These are phyloP conservation scores for Musa beccarii DNA, from an alignment of 176 grass and related monocot species.

Conservation along the genomic window DNA sequence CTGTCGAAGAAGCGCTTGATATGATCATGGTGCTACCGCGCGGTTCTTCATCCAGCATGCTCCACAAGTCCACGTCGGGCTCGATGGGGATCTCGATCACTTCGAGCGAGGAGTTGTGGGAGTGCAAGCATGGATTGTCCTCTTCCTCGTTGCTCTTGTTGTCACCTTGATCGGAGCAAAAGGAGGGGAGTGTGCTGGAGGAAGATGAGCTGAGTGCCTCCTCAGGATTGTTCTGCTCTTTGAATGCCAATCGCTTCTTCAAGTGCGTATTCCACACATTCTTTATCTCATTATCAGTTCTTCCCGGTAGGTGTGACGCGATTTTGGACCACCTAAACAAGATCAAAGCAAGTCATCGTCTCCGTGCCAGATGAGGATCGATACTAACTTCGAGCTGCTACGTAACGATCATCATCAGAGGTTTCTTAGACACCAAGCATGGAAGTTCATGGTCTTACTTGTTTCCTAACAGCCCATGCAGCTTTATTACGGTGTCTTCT, in stretches of 20 bases:
- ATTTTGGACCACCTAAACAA: slow-evolving; percentile 14
- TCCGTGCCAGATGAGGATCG: no score
- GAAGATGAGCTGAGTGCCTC: neutral
- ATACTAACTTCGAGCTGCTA: no score
- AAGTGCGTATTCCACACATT: slow-evolving; percentile 20
- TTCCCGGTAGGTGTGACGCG: slow-evolving; percentile 8
- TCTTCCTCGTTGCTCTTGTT: neutral
- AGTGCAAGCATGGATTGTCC: neutral
- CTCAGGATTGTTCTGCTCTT: slow-evolving; percentile 2
- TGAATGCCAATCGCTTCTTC: slow-evolving; percentile 7
- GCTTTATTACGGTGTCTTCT: slow-evolving; percentile 18
- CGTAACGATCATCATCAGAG: no score
- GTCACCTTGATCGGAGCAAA: no score
- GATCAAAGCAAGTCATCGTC: neutral
- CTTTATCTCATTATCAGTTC: slow-evolving; percentile 15
- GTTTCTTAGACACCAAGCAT: no score
- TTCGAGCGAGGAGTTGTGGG: neutral
- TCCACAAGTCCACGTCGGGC: neutral
- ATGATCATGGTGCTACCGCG: neutral
- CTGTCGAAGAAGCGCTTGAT: neutral
- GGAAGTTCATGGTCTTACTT: neutral
- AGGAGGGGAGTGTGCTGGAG: neutral
- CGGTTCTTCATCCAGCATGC: neutral
- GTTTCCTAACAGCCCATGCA: slow-evolving; percentile 11
- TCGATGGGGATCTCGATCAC: neutral